Conservation (phyloP, 352 stramenopile genomes). For the Pythium guiyangense region DNA sequence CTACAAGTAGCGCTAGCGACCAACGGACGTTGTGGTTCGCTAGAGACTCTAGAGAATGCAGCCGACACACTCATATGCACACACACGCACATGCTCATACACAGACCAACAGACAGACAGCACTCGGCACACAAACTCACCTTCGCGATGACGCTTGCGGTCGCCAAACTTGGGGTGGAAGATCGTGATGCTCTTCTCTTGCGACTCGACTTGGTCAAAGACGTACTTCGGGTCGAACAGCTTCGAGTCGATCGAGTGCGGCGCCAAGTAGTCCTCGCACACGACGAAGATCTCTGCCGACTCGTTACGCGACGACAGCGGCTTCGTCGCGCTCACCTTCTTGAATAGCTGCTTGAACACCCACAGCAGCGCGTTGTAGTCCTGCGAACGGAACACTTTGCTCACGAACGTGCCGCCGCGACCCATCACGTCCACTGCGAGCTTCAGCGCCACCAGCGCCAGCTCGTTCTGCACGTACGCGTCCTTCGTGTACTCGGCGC, state of each 20-base stretch:
- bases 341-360: constrained; percentile 99
- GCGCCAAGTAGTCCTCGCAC: constrained; percentile 93
- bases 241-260: constrained; percentile 96
- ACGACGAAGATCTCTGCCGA: constrained; percentile 99
- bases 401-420: constrained; percentile 91
- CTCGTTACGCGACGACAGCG: constrained; percentile 95
- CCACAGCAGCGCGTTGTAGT: constrained; percentile 99
- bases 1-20: constrained; percentile 86
- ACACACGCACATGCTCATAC: constrained; percentile 13
- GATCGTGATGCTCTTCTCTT: constrained; percentile 91
- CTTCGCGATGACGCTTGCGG: constrained; percentile 92
- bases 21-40: constrained; percentile 61
- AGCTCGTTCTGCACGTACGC: constrained; percentile 99
- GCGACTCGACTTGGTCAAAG: constrained; percentile 92
- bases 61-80: constrained; percentile 44
- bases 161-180: constrained; percentile 98
- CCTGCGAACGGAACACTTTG: constrained; percentile 97
- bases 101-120: no score
- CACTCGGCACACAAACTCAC: constrained; percentile 40
- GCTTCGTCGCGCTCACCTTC: constrained; percentile 97
- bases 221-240: constrained; percentile 98
- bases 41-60: constrained; percentile 91
- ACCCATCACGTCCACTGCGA: constrained; percentile 96
- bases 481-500: constrained; percentile 97
- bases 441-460: constrained; percentile 94